Evolutionary conservation across 2,329 filamentous ascomycete genomes (phyloP).

Genomic region (Aspergillus brunneoviolaceus): DNA sequence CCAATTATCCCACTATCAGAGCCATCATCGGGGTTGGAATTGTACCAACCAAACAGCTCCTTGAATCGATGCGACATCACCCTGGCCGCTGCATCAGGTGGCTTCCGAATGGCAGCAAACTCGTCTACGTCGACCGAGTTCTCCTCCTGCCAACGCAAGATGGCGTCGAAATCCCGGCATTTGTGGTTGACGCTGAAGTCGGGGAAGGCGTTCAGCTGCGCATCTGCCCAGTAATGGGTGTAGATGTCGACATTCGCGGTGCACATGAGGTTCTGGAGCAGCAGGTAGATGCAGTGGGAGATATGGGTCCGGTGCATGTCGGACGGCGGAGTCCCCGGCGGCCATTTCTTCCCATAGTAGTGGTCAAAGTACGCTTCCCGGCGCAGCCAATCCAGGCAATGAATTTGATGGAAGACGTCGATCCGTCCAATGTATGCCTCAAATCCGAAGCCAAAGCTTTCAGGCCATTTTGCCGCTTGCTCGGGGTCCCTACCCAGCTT

Average conservation of each 20-base stretch:
- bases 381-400: conserved; percentile 7
- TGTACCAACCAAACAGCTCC: conserved; percentile 3
- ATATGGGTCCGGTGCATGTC: conserved; percentile 8
- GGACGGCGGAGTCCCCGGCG: neutral
- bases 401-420: conserved; percentile 11
- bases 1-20: neutral
- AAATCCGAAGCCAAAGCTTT: conserved; percentile 5
- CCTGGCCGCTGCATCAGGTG: neutral
- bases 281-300: conserved; percentile 8
- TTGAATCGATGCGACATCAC: conserved; percentile 4
- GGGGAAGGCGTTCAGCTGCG: conserved; percentile 4
- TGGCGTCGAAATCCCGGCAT: conserved; percentile 2
- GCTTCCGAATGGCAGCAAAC: neutral
- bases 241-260: conserved; percentile 2
- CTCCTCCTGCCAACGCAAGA: conserved; percentile 1
- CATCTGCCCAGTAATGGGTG: conserved; percentile 2
- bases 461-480: neutral
- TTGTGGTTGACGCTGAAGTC: conserved; percentile 8
- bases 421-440: conserved; percentile 5
- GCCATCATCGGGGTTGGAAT: neutral
- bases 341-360: conserved; percentile 5
- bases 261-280: conserved; percentile 7
- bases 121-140: neutral
- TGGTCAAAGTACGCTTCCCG: conserved; percentile 6
- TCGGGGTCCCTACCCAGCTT: conserved; percentile 4